phyloP scores from a whole-genome alignment of 1,284 basidiomycete genomes.

The Coriolopsis trogii region DNA sequence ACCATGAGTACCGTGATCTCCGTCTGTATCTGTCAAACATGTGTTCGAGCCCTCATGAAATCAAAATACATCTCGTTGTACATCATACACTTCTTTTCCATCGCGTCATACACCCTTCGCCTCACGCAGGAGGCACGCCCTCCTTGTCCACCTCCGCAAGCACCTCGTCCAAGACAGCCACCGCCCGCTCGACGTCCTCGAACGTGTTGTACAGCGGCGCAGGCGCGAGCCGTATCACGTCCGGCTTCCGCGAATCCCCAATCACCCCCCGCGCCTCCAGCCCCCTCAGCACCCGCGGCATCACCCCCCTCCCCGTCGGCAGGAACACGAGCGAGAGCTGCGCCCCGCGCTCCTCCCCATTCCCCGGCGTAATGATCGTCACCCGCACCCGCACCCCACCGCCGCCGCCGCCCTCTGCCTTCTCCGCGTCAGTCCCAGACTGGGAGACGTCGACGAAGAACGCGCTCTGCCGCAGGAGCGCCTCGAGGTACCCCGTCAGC shows the following conservation, averaged over 20 bases:
- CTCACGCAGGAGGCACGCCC: constrained; percentile 11
- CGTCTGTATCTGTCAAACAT: too few species aligned
- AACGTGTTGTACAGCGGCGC: constrained; percentile 84
- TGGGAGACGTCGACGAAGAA: too few species aligned
- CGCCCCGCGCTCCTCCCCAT: constrained; percentile 71
- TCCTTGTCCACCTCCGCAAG: constrained; percentile 38
- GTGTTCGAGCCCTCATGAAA: too few species aligned
- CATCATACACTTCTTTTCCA: constrained; percentile 3
- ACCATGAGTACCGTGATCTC: too few species aligned
- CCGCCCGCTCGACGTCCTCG: constrained; percentile 75
- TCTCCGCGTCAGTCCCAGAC: too few species aligned
- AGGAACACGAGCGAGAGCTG: constrained; percentile 86
- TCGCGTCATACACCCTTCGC: not conserved
- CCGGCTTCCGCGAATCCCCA: constrained; percentile 88
- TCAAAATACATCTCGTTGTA: too few species aligned
- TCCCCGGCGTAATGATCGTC: constrained; percentile 85
- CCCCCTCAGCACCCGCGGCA: constrained; percentile 70
- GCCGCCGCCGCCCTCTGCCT: not conserved
- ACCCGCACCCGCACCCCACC: constrained; percentile 52
- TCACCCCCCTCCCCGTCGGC: constrained; percentile 61
- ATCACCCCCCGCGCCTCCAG: constrained; percentile 77
- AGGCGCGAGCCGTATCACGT: constrained; percentile 88
- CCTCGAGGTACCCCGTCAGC: constrained; percentile 76
- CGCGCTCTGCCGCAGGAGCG: constrained; percentile 59
- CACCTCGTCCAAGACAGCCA: constrained; percentile 61